Evolutionary conservation across 1,284 basidiomycete genomes (phyloP).

Genomic region (Puccinia hordei): DNA sequence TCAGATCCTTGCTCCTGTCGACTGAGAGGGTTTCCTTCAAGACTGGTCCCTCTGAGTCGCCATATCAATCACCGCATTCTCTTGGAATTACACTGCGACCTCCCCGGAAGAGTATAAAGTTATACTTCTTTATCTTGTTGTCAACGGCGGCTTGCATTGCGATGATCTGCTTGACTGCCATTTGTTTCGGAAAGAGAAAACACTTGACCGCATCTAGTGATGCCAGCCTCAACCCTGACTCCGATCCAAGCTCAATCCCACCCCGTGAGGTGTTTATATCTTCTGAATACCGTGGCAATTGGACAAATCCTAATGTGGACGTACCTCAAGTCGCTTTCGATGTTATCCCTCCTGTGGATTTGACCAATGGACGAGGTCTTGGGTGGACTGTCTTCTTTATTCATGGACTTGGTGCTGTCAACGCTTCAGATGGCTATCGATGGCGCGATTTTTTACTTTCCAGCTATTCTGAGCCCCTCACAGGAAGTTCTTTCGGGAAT

Average conservation of each 20-base stretch:
- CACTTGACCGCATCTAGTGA: background rate
- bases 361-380: slow-evolving; percentile 8
- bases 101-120: background rate
- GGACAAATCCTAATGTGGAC: slow-evolving; percentile 3
- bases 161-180: background rate
- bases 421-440: slow-evolving; percentile 18
- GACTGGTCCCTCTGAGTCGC: background rate
- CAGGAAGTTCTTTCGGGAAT: background rate
- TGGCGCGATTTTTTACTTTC: slow-evolving; percentile 22
- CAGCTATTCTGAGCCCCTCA: slow-evolving; percentile 5
- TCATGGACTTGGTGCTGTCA: slow-evolving; percentile 31
- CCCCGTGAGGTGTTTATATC: background rate
- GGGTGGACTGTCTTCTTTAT: slow-evolving; percentile 36
- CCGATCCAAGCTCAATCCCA: slow-evolving; percentile 24
- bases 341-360: slow-evolving; percentile 3
- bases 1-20: slow-evolving; percentile 1
- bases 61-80: background rate
- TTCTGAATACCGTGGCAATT: slow-evolving; percentile 19
- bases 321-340: slow-evolving; percentile 9
- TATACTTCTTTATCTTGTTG: background rate
- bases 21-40: slow-evolving; percentile 12
- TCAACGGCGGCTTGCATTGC: background rate
- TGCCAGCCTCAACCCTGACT: background rate
- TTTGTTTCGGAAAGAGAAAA: background rate
- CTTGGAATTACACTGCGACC: slow-evolving; percentile 5